Evolutionary conservation across 1,284 basidiomycete species (phyloP), one percentile per base, ranked within the genome.

Genomic region (Tilletia indica): DNA sequence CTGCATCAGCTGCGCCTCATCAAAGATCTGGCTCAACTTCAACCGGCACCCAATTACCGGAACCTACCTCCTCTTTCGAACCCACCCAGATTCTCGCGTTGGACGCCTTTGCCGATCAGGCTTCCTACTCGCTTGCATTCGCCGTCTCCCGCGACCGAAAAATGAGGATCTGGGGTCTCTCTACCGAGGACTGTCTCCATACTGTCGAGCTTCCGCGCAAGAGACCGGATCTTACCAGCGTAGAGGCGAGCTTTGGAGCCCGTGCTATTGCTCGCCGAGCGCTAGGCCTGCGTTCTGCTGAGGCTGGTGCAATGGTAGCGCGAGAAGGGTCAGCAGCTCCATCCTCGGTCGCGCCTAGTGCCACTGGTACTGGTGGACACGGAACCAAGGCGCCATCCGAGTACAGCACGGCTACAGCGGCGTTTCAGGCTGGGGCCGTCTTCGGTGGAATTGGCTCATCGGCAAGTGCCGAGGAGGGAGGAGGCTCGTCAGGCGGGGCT

Each of bases 101-200:
- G 4, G 66, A 67, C 31, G 36, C n/a, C 25, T 75, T 78, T 0
- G 73, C 79, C 1, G 73, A 77, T 3, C 68, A 82, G 45, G 76
- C 78, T 16, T 76, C 74, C 38, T 79, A 72, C 64, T 70, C 75
- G 6, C 42, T 80, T 63, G 81, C 78, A 2, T 79, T 82, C 21
- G 74, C 77, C 38, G 76, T 78, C 19, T 80, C 79, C 54, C 73
- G 77, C 14, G 82, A 83, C 67, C 78, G 81, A 54, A 81, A 80
- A 72, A 73, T 83, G 48, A 74, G 82, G 8, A 76, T 81, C 12
- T 83, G 82, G 82, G 81, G 79, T 58, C 69, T 83, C 16, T 66
- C 74, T 42, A 76, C 77, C n/a, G 81, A 82, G 45, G 74, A 76
- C 12, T 80, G 81, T 71, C 72, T 83, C 25, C 78, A 80, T 45